Percentiles rank a stretch among this genome's conserved stretches.
phyloP scores from a whole-genome alignment of 1,284 basidiomycete species.

The Cryptococcus sp. region DNA sequence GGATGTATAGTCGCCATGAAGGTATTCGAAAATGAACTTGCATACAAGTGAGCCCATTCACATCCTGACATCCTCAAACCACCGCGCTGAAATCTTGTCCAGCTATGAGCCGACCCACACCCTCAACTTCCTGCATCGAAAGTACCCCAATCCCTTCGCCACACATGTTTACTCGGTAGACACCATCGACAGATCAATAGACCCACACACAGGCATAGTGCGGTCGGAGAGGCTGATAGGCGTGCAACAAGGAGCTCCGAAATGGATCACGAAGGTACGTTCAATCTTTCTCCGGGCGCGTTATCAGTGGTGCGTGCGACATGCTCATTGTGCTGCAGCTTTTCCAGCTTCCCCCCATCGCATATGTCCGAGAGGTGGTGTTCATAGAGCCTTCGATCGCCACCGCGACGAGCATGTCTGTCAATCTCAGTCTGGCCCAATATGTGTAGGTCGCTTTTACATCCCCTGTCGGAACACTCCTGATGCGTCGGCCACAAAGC shows the following conservation, averaged over 20 bases:
- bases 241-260: conserved; percentile 49
- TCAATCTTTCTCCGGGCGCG: too few species aligned
- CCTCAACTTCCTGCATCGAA: conserved; percentile 84
- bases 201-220: conserved; percentile 78
- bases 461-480: background rate
- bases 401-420: conserved; percentile 73
- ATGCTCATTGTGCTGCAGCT: conserved; percentile 25
- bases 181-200: conserved; percentile 75
- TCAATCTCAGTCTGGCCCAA: conserved; percentile 85
- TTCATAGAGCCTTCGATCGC: conserved; percentile 70
- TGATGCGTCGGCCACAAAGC: conserved; percentile 17
- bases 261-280: conserved; percentile 50
- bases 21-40: conserved; percentile 32
- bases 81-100: conserved; percentile 9
- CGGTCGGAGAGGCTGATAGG: conserved; percentile 59
- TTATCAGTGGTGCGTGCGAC: background rate
- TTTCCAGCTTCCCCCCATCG: conserved; percentile 61
- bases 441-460: conserved; percentile 40
- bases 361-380: conserved; percentile 89
- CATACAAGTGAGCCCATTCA: conserved; percentile 26
- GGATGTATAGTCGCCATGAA: conserved; percentile 16
- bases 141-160: conserved; percentile 92
- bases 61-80: too few species aligned
- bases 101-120: conserved; percentile 85
- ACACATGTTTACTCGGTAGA: conserved; percentile 89